Evolutionary conservation across 441 rosid species (phyloP).

Genomic region (Populus hybrid): DNA sequence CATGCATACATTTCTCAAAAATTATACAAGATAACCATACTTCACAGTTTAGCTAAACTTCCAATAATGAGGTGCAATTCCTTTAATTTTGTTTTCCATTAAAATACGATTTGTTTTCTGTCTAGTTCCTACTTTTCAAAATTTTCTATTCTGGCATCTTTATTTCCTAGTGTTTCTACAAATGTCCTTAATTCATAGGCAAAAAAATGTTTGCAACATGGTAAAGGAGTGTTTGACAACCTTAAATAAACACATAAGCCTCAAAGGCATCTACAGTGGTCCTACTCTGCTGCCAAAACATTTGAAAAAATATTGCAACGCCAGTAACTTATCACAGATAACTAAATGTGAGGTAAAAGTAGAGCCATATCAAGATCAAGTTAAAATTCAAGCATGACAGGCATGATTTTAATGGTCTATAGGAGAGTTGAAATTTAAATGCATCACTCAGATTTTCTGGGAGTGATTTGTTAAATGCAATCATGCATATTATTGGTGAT

Average conservation of each 20-base stretch:
- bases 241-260: background rate
- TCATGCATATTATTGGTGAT: constrained; percentile 25
- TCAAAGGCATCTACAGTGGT: background rate
- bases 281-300: background rate
- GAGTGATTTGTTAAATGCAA: background rate
- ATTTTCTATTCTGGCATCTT: background rate
- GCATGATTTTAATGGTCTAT: background rate
- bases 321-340: background rate
- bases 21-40: background rate
- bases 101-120: background rate
- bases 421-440: background rate
- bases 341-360: background rate
- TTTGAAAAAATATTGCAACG: background rate
- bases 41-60: background rate
- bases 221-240: background rate
- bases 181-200: background rate
- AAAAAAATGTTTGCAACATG: background rate
- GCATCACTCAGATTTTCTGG: constrained; percentile 23
- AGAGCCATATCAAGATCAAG: background rate
- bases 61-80: background rate
- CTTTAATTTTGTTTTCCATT: background rate
- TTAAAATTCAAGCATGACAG: background rate
- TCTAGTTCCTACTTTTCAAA: background rate
- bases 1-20: background rate
- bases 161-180: background rate